Evolutionary conservation across 1,284 basidiomycete genomes (phyloP), one percentile per base, ranked within the genome.

Genomic region (Thelephora terrestris): DNA sequence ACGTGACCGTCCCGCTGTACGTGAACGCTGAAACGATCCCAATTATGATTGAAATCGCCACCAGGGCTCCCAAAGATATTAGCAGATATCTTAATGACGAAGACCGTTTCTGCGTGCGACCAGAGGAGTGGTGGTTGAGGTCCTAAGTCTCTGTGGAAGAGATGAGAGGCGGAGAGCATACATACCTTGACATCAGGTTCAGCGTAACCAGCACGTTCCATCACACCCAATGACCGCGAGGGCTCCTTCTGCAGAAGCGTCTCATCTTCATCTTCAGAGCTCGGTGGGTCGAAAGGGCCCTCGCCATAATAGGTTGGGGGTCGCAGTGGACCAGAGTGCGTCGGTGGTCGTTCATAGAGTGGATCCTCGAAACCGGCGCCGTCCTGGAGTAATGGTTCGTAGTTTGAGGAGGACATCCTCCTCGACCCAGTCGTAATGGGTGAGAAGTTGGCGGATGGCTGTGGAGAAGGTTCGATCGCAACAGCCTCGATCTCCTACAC

Each of bases 11-110:
- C 4, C 79, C 79, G 4, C 69, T 70, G 59, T 89, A 90, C 2
- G 76, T 73, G 45, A 72, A 68, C 0, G 84, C 85, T n/a, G 85
- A 82, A 56, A 87, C 72, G 21, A 85, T 64, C 4, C 85, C 86
- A 52, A 90, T 79, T 21, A 78, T 57, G 2, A 69, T 70, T 3
- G 85, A 75, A 44, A 82, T 60, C 10, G 71, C 56, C 21, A 88
- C 68, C 14, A 87, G 66, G 2, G 67, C 65, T 25, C 59, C 67
- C 32, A 89, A 69, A 34, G 70, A 64, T 42, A 78, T 66, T 43
- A 83, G 63, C 32, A 87, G 70, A 52, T 69, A 72, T 49, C 74
- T 72, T 27, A 81, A 59, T 5, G 78, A 73, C 2, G 72, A 67
- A 17, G 70, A 64, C 47, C 70, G 66, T 70, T 75, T 20, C 39